Evolutionary conservation across 768 basidiomycete species (phyloP).

Genomic region (Leccinum subgranulosum): DNA sequence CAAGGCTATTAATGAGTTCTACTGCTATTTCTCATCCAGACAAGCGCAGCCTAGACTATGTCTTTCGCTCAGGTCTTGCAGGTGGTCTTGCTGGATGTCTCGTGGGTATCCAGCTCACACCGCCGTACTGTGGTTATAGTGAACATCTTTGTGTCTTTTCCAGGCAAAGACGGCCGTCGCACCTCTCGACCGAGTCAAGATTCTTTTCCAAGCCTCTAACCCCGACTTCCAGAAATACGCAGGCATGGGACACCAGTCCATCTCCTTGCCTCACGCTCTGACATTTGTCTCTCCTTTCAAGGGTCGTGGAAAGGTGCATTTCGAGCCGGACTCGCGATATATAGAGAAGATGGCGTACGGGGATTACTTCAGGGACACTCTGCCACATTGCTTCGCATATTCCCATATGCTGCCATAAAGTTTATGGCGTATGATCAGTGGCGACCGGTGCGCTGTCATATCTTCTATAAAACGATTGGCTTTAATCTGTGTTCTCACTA

Average conservation of each 20-base stretch:
- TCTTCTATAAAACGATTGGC: background rate
- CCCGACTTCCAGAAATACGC: conserved; percentile 93
- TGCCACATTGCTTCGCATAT: conserved; percentile 88
- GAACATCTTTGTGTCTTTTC: conserved; percentile 2
- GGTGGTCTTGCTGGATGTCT: conserved; percentile 94
- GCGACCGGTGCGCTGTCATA: conserved; percentile 53
- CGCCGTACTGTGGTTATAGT: conserved; percentile 3
- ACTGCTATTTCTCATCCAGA: conserved; percentile 39
- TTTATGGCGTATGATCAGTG: conserved; percentile 95
- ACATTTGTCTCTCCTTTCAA: conserved; percentile 30
- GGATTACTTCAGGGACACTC: conserved; percentile 96
- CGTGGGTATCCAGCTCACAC: conserved; percentile 47
- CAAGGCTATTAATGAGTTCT: conserved; percentile 31
- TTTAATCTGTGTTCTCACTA: conserved; percentile 28
- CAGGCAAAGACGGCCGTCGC: conserved; percentile 95
- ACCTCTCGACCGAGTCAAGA: conserved; percentile 96
- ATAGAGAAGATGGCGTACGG: conserved; percentile 59
- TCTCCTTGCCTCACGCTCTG: conserved; percentile 24
- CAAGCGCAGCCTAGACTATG: conserved; percentile 56
- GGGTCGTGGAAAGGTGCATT: conserved; percentile 88
- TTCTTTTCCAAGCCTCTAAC: conserved; percentile 96
- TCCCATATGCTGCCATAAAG: conserved; percentile 96
- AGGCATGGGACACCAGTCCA: conserved; percentile 47
- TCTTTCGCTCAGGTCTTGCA: conserved; percentile 81
- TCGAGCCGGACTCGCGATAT: conserved; percentile 72